A percentile compares a stretch with the other conserved stretches of the same genome.
These are phyloP conservation scores for Aspergillus sclerotioniger DNA, from an alignment of 495 filamentous ascomycete species.

Conservation along the genomic window DNA sequence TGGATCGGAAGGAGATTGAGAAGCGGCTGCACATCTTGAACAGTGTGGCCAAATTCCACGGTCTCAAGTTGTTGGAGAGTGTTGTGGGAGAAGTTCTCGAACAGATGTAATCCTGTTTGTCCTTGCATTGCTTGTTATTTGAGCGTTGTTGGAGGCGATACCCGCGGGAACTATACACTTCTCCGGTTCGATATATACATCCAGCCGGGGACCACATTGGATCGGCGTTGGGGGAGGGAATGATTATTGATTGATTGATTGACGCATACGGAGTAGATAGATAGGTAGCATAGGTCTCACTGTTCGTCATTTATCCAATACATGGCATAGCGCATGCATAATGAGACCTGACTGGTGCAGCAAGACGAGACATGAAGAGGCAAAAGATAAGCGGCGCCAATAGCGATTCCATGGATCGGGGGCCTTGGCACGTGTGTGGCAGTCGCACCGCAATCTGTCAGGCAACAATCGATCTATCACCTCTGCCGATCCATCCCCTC, in stretches of 20 bases:
- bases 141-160: conserved; percentile 13
- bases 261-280: neutral
- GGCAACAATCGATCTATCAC: too few species aligned
- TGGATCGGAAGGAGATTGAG: conserved; percentile 66
- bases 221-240: neutral
- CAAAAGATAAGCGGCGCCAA: too few species aligned
- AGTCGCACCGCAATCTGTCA: too few species aligned
- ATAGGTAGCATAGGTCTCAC: neutral
- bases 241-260: neutral
- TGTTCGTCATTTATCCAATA: neutral
- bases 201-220: neutral
- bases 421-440: too few species aligned
- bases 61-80: conserved; percentile 72
- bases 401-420: too few species aligned
- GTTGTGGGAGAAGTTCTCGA: conserved; percentile 64
- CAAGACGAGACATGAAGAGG: too few species aligned
- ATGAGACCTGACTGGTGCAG: too few species aligned
- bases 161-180: neutral
- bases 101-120: conserved; percentile 26
- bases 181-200: too few species aligned
- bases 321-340: too few species aligned
- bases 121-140: conserved; percentile 14
- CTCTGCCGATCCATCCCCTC: too few species aligned
- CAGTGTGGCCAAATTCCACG: conserved; percentile 74
- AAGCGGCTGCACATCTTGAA: conserved; percentile 65